Base-by-base conservation (phyloP, 1,139 yeast genomes). In the Blastobotrys buckinghamii region DNA sequence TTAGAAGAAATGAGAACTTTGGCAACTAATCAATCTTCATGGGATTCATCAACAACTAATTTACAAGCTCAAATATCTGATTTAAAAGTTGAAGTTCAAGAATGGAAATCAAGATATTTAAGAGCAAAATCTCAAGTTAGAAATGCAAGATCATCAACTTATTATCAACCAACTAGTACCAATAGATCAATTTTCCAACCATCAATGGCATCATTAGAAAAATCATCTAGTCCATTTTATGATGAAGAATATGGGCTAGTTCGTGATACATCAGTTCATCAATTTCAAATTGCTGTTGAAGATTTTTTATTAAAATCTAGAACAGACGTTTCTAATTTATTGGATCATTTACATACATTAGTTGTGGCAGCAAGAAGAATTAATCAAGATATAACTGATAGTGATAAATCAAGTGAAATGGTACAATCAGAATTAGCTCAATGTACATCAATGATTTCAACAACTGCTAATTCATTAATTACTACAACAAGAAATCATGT, bases 401-500 rank as follows among this genome's bases (percentile, higher is more conserved):
- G 59, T 55, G 53, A 35, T 12, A 36, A 52, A 1, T 50, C 50
- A n/a, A 46, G 38, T 35, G 55, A 44, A 9, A 52, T 49, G 50
- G 42, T 39, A 26, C 66, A 60, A 42, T 53, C 59, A 5, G 57
- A 59, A 27, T 53, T 66, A 16, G 63, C 64, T 6, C 64, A 63
- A 43, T 58, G 59, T 35, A 58, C 64, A 1, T 53, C 64, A 5
- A 65, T 79, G 42, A 73, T 84, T 15, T 77, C 87, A 50, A 85
- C 84, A 45, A 76, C 95, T 0, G 78, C 86, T 13, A 81, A 89
- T 27, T 89, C 84, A 67, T 77, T 84, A 1, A 79, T 90, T 44
- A 81, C 96, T 4, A 78, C 92, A 0, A 78, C 95, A 0, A 76
- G 96, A 59, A 88, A 88, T 62, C 86, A 73, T 64, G 81, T 87